Evolutionary conservation across 192 early-diverging fungal species (phyloP).

Genomic region (Glomus cerebriforme): DNA sequence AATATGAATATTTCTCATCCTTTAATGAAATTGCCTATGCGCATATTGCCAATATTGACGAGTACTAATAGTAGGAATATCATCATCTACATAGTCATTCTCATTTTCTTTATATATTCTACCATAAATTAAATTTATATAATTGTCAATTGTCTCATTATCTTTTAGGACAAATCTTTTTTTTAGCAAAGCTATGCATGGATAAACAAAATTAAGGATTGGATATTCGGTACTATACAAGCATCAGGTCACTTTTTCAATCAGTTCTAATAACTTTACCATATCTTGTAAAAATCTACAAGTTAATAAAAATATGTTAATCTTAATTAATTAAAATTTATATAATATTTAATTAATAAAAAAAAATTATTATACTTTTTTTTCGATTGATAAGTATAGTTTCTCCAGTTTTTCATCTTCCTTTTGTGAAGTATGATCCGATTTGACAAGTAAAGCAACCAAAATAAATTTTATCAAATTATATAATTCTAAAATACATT

Average conservation of each 20-base stretch:
- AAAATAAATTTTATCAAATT: too few species aligned
- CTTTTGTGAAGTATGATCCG: too few species aligned
- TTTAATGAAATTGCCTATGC: neutral
- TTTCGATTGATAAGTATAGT: too few species aligned
- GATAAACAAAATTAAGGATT: neutral
- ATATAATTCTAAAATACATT: too few species aligned
- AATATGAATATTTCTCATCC: too few species aligned
- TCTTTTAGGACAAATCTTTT: neutral
- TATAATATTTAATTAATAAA: neutral
- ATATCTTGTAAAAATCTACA: conserved; percentile 1
- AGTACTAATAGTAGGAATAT: neutral
- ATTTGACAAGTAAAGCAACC: too few species aligned
- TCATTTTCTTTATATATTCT: neutral
- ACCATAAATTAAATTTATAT: neutral
- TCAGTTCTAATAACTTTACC: neutral
- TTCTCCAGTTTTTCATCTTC: too few species aligned
- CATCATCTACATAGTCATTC: neutral
- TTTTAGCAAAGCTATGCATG: neutral
- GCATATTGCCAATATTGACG: neutral
- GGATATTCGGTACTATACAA: neutral
- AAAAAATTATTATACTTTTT: neutral
- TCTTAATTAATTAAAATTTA: too few species aligned
- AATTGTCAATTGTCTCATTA: neutral
- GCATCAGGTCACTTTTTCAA: neutral
- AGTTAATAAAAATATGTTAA: neutral